These are phyloP conservation scores for Themeda triandra DNA, from an alignment of 176 grass and related monocot species.

Conservation along the genomic window DNA sequence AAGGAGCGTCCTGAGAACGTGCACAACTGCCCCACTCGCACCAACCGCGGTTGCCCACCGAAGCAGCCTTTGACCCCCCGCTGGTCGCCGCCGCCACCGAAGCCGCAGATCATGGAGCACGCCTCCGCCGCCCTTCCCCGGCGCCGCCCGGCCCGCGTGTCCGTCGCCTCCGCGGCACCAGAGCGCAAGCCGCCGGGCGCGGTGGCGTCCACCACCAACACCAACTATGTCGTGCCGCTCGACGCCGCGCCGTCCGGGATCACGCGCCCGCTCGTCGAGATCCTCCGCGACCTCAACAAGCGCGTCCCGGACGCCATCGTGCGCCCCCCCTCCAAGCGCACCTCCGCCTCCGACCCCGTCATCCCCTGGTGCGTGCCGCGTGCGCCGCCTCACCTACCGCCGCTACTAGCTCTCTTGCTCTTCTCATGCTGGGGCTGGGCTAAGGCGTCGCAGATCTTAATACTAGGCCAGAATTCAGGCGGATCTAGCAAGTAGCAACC, in stretches of 20 bases:
- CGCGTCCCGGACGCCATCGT: constrained; percentile 81
- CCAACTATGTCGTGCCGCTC: constrained; percentile 73
- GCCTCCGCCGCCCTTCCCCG: not conserved
- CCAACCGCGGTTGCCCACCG: too few species aligned
- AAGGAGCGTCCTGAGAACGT: too few species aligned
- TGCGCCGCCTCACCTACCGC: not conserved
- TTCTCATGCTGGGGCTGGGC: not conserved
- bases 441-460: not conserved
- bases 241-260: constrained; percentile 67
- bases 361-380: constrained; percentile 57
- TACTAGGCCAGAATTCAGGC: not conserved
- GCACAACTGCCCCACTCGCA: too few species aligned
- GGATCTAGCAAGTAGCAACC: not conserved
- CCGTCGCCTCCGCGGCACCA: constrained; percentile 17
- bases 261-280: constrained; percentile 82
- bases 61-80: too few species aligned
- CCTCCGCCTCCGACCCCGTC: constrained; percentile 39
- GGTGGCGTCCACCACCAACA: constrained; percentile 40
- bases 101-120: too few species aligned
- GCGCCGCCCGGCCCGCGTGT: not conserved
- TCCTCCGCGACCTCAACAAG: constrained; percentile 95
- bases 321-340: constrained; percentile 12
- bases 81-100: too few species aligned
- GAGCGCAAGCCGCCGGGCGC: constrained; percentile 5
- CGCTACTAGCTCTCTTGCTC: not conserved